phyloP scores from a whole-genome alignment of 768 basidiomycete species.

The Trametes maxima region DNA sequence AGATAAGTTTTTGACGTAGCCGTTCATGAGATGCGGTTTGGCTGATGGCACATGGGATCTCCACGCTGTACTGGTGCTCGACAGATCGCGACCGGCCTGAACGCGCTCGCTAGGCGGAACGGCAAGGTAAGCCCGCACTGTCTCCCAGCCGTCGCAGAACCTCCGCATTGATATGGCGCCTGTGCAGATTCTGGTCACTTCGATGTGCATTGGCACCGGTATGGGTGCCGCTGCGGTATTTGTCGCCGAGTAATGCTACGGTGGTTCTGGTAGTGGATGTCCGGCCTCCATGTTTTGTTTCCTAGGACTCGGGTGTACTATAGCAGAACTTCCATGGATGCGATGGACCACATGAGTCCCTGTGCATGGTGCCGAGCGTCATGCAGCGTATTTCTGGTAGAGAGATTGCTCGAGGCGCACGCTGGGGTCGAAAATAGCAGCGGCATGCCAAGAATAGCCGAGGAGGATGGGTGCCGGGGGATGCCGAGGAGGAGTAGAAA shows the following conservation, averaged over 20 bases:
- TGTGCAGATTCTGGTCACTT: constrained; percentile 69
- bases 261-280: background rate
- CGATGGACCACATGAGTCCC: background rate
- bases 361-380: background rate
- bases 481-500: constrained; percentile 17
- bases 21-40: background rate
- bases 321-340: too few relatives aligned
- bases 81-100: constrained; percentile 82
- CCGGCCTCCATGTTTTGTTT: background rate
- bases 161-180: constrained; percentile 29
- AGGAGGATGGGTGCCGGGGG: background rate
- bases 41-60: constrained; percentile 27
- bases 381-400: background rate
- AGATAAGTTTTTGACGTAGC: constrained; percentile 53
- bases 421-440: constrained; percentile 5
- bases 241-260: background rate
- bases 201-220: constrained; percentile 90
- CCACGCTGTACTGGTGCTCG: constrained; percentile 82
- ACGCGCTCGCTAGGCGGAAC: constrained; percentile 67
- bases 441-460: constrained; percentile 10
- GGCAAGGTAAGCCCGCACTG: constrained; percentile 54
- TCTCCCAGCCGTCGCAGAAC: constrained; percentile 5
- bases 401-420: background rate
- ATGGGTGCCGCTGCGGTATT: constrained; percentile 68
- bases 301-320: too few relatives aligned